Conservation (phyloP, 345 rosid genomes). For the Populus alba region DNA sequence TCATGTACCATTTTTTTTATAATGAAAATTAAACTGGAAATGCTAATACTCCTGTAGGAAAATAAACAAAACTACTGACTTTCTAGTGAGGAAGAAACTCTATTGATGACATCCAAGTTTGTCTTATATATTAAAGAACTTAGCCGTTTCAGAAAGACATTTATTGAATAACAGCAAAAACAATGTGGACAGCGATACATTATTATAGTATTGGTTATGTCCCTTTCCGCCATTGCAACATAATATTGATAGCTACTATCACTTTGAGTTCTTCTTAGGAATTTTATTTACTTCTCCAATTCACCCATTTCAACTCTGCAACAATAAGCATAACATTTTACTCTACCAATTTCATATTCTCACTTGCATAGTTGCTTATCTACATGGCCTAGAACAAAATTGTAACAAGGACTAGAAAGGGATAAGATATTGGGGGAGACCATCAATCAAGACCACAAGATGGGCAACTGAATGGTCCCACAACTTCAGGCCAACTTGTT, state of each 20-base stretch:
- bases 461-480: constrained; percentile 1
- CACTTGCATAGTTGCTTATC: not conserved
- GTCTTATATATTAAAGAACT: not conserved
- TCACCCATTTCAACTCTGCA: not conserved
- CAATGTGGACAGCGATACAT: not conserved
- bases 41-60: not conserved
- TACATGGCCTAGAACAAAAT: not conserved
- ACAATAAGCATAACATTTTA: not conserved
- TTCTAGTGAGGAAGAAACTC: not conserved
- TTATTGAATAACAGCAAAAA: too few species aligned
- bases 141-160: not conserved
- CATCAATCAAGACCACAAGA: constrained; percentile 3
- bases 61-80: not conserved
- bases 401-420: not conserved
- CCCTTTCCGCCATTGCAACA: not conserved
- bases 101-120: not conserved
- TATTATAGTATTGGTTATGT: not conserved
- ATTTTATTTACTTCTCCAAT: not conserved
- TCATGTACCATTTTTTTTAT: not conserved
- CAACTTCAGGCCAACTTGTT: not conserved
- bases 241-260: not conserved
- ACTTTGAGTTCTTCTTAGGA: not conserved
- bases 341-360: not conserved
- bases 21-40: not conserved
- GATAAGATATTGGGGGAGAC: not conserved